These are phyloP conservation scores for Hypoxylon lienhwacheense DNA, from an alignment of 495 filamentous ascomycete species.

Conservation along the genomic window DNA sequence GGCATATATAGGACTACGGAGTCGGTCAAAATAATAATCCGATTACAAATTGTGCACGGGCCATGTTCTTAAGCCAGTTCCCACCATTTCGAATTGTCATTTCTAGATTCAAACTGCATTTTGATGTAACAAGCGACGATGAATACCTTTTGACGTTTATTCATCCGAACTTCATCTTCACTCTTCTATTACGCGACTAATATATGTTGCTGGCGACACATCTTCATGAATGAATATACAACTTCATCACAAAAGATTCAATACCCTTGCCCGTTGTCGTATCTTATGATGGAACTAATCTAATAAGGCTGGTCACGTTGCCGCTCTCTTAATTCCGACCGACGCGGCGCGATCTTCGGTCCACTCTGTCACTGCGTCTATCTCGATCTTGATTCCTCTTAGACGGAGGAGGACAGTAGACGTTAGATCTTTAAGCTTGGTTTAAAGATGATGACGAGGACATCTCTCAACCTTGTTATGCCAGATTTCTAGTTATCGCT, in stretches of 20 bases:
- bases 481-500: background rate
- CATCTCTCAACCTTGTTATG: slow-evolving; percentile 4
- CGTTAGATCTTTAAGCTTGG: too few species aligned
- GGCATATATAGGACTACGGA: too few species aligned
- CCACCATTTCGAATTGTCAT: slow-evolving; percentile 8
- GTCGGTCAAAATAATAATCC: slow-evolving; percentile 25
- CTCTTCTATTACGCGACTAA: slow-evolving; percentile 19
- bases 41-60: slow-evolving; percentile 20
- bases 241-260: too few species aligned
- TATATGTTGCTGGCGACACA: background rate
- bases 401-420: too few species aligned
- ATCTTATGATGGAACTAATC: slow-evolving; percentile 5
- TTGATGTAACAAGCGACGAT: slow-evolving; percentile 4
- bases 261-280: too few species aligned
- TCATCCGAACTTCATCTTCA: slow-evolving; percentile 25
- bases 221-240: background rate
- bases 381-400: too few species aligned
- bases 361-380: slow-evolving; percentile 4
- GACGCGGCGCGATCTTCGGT: slow-evolving; percentile 20
- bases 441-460: slow-evolving; percentile 22
- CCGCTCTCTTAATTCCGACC: slow-evolving; percentile 2
- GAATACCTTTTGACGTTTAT: background rate
- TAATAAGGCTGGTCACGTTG: background rate
- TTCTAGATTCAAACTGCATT: too few species aligned
- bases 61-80: slow-evolving; percentile 2